Evolutionary conservation across 805 yeast species (phyloP), one percentile per base, ranked within the genome.

Genomic region (Ogataea ganodermae): DNA sequence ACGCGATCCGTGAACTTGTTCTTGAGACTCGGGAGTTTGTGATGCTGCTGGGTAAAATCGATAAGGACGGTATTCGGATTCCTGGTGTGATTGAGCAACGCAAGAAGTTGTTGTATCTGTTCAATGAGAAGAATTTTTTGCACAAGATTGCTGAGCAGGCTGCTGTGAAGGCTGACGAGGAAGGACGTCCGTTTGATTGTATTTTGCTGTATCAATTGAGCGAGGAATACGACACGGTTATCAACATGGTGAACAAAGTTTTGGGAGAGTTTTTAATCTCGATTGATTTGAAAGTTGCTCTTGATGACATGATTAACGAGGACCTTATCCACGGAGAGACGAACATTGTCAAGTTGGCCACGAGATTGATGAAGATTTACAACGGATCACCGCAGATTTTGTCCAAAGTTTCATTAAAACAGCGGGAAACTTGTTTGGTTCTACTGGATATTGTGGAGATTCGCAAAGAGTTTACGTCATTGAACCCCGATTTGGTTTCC

Each of bases 11-110:
- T 55, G 96, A 91, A 61, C 76, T 94, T 49, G 86, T 92, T 21
- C 75, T 92, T 50, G 87, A 89, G 51, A 88, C 97, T 0, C 78
- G 96, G 56, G 96, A 89, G 60, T 94, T 88, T 66, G 75, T 83
- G 5, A 75, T 84, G 53, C 70, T 94, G 40, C 73, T 94, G 37
- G 99, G 99, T n/a, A 89, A 86, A 47, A 78, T 91, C 31, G 79
- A 83, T 50, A 79, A 78, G 41, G 85, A 84, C 57, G 96, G 97
- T 6, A 75, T 80, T 5, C 79, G 92, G 54, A 74, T 78, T 35
- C 89, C 96, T 1, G 98, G 98, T 32, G 78, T 86, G 37, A 80
- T 94, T 56, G 97, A 89, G 69, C 79, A 77, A 53, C 84, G 95
- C 60, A 80, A 87, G 67, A 67, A 74, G 9, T 70, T 92, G 45